Evolutionary conservation across 805 yeast genomes (phyloP), one percentile per base, ranked within the genome.

Genomic region (Tetrapisispora namnaoensis): DNA sequence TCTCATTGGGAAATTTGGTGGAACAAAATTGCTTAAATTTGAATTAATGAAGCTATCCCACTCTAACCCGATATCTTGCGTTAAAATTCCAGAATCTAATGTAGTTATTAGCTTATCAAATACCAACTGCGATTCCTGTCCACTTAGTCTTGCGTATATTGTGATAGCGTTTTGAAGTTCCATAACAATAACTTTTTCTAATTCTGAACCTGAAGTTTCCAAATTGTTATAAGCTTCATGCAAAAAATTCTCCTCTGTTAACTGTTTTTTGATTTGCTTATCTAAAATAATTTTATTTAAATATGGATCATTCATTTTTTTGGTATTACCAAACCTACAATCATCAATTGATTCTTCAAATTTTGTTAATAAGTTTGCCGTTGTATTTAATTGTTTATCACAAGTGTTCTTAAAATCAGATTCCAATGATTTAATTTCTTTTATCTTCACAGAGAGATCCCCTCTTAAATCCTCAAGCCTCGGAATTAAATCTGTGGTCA

Each of bases 201-300:
- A 75, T 62, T 89, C 93, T 49, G 82, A 81, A 45, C 95, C 96
- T 1, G 96, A 83, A 36, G 79, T 78, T 70, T 91, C 95, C 55
- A 90, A 74, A 66, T 91, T 90, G 55, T 81, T 73, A 63, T 78
- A 91, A 0, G 97, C 96, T 63, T 90, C 96, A 61, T 88, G 87
- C 43, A 91, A 71, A 59, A 82, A 84, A 66, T 83, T 84, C 65
- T 91, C 97, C 66, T 88, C 96, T 18, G 75, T 74, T 42, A 91
- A 66, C 63, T 88, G 96, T 55, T 76, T 77, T 57, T 77, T 82
- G 59, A 93, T 78, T 65, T 84, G 91, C 61, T 79, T 75, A 57
- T 91, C 96, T 54, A 91, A 71, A 38, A 73, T 68, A 40, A 80
- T 69, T 63, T 86, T 86, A 43, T 86, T 74, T 51, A 93, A 66